Evolutionary conservation across 31 red algal genomes (phyloP).

Genomic region (Bonnemaisonia californica): DNA sequence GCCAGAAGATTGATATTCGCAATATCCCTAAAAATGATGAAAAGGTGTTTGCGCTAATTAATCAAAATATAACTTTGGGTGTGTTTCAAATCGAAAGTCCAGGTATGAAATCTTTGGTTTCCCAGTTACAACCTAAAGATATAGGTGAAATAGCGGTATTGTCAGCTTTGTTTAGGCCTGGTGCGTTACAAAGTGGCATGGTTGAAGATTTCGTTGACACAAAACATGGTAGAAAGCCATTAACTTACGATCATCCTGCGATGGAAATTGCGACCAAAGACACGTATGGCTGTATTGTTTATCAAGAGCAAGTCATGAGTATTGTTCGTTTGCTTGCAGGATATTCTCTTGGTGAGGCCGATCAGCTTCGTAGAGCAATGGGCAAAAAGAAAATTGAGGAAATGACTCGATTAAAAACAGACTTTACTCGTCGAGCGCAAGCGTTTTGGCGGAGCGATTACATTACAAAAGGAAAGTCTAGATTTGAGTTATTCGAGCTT

Average conservation of each 20-base stretch:
- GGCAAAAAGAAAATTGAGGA: conserved; percentile 77
- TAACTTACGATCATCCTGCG: conserved; percentile 46
- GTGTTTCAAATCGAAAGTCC: conserved; percentile 83
- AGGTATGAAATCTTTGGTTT: conserved; percentile 60
- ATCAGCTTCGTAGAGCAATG: conserved; percentile 72
- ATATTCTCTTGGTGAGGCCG: conserved; percentile 64
- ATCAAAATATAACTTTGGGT: conserved; percentile 40
- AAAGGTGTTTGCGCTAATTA: conserved; percentile 55
- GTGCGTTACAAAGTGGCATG: conserved; percentile 74
- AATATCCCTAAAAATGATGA: conserved; percentile 37
- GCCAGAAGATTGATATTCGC: conserved; percentile 28
- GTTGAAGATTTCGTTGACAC: conserved; percentile 53
- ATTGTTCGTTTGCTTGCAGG: conserved; percentile 52
- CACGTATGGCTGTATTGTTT: conserved; percentile 73
- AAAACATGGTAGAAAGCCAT: conserved; percentile 48
- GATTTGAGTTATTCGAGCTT: too few relatives aligned
- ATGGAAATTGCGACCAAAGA: conserved; percentile 47
- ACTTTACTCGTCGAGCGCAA: conserved; percentile 35
- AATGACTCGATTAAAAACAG: conserved; percentile 31
- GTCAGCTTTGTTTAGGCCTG: conserved; percentile 80
- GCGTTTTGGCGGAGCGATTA: too few relatives aligned
- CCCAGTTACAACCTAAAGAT: conserved; percentile 35
- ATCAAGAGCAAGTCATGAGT: conserved; percentile 86
- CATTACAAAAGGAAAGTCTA: too few relatives aligned
- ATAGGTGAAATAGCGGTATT: conserved; percentile 68